Base-by-base conservation (phyloP, 345 rosid genomes). In the Salix koriyanagi region DNA sequence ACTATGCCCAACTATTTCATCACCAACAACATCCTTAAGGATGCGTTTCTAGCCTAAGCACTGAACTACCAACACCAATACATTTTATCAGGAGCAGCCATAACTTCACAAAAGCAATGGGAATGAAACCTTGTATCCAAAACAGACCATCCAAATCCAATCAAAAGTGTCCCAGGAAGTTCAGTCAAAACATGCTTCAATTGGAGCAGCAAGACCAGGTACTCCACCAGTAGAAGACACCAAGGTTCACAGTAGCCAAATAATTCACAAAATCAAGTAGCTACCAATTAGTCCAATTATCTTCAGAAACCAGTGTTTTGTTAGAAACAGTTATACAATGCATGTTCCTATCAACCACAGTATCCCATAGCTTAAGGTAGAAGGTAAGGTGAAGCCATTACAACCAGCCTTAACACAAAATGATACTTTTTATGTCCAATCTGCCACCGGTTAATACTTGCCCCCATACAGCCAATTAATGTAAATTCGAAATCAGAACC, bases 1-100 rank as follows among this genome's bases (percentile, higher is more conserved):
- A 82, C 25, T 73, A 72, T 69, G 67, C 42, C 82, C 86, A 76
- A 67, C 66, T 71, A 79, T 66, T 81, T 72, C 62, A 79, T 46
- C 77, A 76, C 14, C 79, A 80, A 74, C 58, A 65, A 72, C 50
- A 75, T 44, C 65, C 76, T 74, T 70, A 69, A 75, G 15, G 37
- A 64, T 69, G 69, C 8, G 36, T 41, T 25, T 70, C 78, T 82
- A 77, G 76, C 74, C 81, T 83, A 83, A 71, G 66, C 66, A 37
- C 76, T 15, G 80, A 80, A 76, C 74, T 81, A 82, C 23, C 68
- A 71, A 70, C n/a, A 34, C 78, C 75, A 37, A 73, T 67, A 67
- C 30, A 82, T 56, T 30, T 44, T 65, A 82, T 76, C 79, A 62
- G 74, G 73, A 75, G 54, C 71, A 74, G 77, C 81, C 83, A 65